Conservation (phyloP, 768 basidiomycete genomes). For the Mrakia frigida region DNA sequence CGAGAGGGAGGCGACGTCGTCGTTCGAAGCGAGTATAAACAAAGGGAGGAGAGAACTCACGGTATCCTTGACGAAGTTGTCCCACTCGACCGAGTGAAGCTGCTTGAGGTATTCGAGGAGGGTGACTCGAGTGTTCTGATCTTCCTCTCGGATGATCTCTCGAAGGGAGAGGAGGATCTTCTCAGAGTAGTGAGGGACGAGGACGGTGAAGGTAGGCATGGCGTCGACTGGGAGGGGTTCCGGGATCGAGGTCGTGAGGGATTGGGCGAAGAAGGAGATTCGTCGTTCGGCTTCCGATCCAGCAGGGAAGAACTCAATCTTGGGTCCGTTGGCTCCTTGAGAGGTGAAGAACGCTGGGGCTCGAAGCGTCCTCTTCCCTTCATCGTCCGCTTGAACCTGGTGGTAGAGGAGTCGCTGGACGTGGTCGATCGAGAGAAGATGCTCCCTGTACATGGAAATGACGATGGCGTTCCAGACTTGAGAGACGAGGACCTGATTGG, state of each 20-base stretch:
- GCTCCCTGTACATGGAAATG: conserved; percentile 99
- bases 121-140: conserved; percentile 94
- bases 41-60: too few relatives aligned
- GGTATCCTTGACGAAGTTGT: conserved; percentile 99
- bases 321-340: conserved; percentile 79
- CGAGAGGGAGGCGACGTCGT: too few relatives aligned
- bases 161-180: conserved; percentile 96
- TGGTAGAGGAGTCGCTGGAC: conserved; percentile 97
- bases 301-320: conserved; percentile 84
- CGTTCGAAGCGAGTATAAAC: too few relatives aligned
- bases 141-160: conserved; percentile 98
- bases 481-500: conserved; percentile 68
- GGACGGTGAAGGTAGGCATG: conserved; percentile 98
- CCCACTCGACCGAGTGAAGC: conserved; percentile 96
- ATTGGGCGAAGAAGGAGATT: conserved; percentile 98
- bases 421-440: conserved; percentile 93
- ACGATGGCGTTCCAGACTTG: conserved; percentile 99
- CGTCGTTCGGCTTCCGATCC: conserved; percentile 94
- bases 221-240: conserved; percentile 91
- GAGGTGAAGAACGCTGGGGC: conserved; percentile 98
- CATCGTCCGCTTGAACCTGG: conserved; percentile 84
- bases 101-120: conserved; percentile 97
- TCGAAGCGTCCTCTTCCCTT: conserved; percentile 82
- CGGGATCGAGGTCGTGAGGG: conserved; percentile 91
- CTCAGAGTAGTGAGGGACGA: conserved; percentile 97